phyloP scores from a whole-genome alignment of 2,329 filamentous ascomycete species.

The Fusarium tjaetaba region DNA sequence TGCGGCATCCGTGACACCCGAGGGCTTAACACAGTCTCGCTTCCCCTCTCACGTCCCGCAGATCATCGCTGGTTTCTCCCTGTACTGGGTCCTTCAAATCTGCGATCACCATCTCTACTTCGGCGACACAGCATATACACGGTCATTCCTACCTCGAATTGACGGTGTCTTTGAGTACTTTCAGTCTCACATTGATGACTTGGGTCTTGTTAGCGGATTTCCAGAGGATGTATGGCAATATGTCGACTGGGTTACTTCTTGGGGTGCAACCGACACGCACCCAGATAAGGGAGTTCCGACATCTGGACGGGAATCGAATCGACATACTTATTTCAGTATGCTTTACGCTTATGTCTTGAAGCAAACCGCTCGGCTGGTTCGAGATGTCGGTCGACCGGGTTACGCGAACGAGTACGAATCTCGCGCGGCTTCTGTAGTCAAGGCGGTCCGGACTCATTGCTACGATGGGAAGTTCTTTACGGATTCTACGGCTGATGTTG shows the following conservation, averaged over 20 bases:
- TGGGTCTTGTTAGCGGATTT: background rate
- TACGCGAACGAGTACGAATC: background rate
- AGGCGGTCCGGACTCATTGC: background rate
- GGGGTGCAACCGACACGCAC: background rate
- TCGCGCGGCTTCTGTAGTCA: background rate
- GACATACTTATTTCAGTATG: background rate
- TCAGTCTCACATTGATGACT: background rate
- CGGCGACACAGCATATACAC: background rate
- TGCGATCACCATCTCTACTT: background rate
- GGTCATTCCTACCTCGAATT: background rate
- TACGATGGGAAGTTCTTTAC: background rate
- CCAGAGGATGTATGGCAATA: background rate
- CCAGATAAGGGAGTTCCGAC: background rate
- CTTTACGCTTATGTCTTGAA: background rate
- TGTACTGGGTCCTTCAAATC: background rate
- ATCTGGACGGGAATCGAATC: accelerated
- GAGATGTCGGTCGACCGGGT: background rate
- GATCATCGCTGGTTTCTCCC: background rate
- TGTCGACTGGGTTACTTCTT: background rate
- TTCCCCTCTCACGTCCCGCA: background rate
- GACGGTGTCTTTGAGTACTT: background rate
- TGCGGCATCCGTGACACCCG: background rate
- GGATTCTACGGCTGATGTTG: accelerated
- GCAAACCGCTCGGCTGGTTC: background rate
- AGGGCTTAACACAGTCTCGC: background rate